Base-by-base conservation (phyloP, 768 basidiomycete genomes). In the Termitomyces sp. region DNA sequence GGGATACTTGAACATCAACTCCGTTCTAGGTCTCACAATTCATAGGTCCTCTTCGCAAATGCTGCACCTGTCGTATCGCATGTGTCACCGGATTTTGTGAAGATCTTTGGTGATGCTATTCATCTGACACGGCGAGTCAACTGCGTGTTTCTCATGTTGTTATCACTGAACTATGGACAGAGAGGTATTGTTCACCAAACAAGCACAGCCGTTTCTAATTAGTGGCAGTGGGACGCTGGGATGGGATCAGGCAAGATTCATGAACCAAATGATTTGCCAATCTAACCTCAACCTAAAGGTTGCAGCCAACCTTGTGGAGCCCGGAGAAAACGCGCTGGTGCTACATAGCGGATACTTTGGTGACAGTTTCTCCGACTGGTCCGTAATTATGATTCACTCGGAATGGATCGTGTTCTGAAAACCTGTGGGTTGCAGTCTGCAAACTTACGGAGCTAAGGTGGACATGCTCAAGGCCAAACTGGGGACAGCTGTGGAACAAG, bases 141-240 rank as follows among this genome's bases (percentile, higher is more conserved):
- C 32, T 27, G 9, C 25, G 22, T 36, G 22, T 38, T 25, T 47
- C 53, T 55, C 27, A 25, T 12, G 33, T 56, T 45, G 47, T 50
- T 48, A 12, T 48, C 52, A 49, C 48, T 45, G 41, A 57, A 25
- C 38, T 49, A 23, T 59, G 35, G 50, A 39, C 59, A 88, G 90
- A 57, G 75, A 90, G 52, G 85, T 98, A 7, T 71, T 98, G 20
- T 86, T 84, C 66, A 88, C 96, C 29, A 79, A 83, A 52, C 73
- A 77, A 22, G 90, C 80, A 0, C 97, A 98, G 65, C 92, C 94
- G 0, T 94, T 99, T 78, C 73, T 99, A 63, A 89, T 98, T 58
- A 86, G 94, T 25, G 97, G 97, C 1, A 91, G 88, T 52, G 97
- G 97, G 15, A 98, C 97, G 2, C 78, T 99, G 32, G 97, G 97